Conservation (phyloP, 1,139 yeast genomes). For the Martiniozyma asiatica region DNA sequence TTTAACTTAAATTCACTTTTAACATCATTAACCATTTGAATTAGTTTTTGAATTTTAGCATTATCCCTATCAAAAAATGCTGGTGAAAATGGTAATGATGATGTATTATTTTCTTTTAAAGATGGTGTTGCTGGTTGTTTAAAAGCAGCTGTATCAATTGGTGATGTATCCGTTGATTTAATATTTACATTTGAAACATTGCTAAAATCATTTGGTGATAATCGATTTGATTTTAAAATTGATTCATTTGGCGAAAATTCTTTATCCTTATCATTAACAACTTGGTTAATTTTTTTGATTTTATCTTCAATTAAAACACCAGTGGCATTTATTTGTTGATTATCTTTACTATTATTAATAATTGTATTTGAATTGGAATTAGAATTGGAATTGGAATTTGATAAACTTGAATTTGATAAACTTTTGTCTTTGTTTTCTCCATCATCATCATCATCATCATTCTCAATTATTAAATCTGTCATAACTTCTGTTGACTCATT, state of each 20-base stretch:
- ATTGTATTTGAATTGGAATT: too few species aligned
- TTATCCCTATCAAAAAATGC: slow-evolving; percentile 12
- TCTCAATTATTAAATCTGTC: too few species aligned
- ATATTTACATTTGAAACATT: not conserved
- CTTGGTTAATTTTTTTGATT: too few species aligned
- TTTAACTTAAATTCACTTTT: slow-evolving; percentile 20
- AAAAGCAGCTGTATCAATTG: not conserved
- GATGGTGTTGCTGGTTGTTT: slow-evolving; percentile 4
- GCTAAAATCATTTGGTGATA: slow-evolving; percentile 1
- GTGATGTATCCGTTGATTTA: slow-evolving; percentile 1
- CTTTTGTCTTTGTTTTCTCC: slow-evolving; percentile 1
- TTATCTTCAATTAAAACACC: too few species aligned
- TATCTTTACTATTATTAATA: too few species aligned
- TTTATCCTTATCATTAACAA: too few species aligned
- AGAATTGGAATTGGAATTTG: not conserved
- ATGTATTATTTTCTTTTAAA: not conserved
- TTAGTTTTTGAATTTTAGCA: slow-evolving; percentile 15
- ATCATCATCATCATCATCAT: slow-evolving; percentile 2
- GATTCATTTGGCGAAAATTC: too few species aligned
- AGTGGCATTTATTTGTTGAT: too few species aligned
- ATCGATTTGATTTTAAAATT: not conserved
- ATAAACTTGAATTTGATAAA: not conserved
- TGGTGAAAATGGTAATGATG: slow-evolving; percentile 12
- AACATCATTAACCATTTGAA: slow-evolving; percentile 17
- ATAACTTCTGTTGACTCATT: too few species aligned